Evolutionary conservation across 768 basidiomycete genomes (phyloP), one percentile per base, ranked within the genome.

Genomic region (Tephrocybe rancida): DNA sequence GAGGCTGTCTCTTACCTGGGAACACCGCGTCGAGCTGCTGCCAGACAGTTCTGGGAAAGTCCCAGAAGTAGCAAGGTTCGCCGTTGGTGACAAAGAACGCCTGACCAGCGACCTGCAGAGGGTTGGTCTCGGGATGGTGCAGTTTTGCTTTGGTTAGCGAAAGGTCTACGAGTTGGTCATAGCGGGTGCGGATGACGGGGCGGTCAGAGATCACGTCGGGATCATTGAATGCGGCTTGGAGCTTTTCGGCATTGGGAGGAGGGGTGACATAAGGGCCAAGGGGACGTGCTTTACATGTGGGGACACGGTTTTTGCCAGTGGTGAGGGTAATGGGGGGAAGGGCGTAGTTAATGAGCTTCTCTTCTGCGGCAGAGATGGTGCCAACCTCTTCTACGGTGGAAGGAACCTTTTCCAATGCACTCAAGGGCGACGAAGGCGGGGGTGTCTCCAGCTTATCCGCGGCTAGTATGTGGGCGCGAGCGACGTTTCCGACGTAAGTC

Each of bases 41-140:
- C 93, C 92, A 98, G n/a, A 97, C 71, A 2, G 81, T 70, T 5
- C 92, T 82, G 26, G 86, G 79, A 64, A 96, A 87, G 72, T 97
- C 95, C 96, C 96, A 99, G 76, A 98, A 98, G 70, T 92, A 92
- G 51, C 87, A 80, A 2, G 95, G 96, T 66, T 98, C 95, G 57
- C 95, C 94, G 65, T 98, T 98, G 52, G 95, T 95, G 71, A 99
- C 91, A 79, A 94, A 96, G 76, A 95, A 99, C 3, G 73, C 91
- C 68, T 98, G 91, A 0, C 96, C 96, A 4, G 93, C 95, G 48
- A 98, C 91, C 59, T 87, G 81, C 8, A 94, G 77, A 7, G 86
- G 84, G 46, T 81, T 80, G 0, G 67, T 67, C 5, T 79, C 73
- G 35, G 76, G 73, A 43, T 72, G 59, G 22, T 63, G 58, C 16